Conservation (phyloP, 2,329 filamentous ascomycete genomes). For the Neofusicoccum parvum region DNA sequence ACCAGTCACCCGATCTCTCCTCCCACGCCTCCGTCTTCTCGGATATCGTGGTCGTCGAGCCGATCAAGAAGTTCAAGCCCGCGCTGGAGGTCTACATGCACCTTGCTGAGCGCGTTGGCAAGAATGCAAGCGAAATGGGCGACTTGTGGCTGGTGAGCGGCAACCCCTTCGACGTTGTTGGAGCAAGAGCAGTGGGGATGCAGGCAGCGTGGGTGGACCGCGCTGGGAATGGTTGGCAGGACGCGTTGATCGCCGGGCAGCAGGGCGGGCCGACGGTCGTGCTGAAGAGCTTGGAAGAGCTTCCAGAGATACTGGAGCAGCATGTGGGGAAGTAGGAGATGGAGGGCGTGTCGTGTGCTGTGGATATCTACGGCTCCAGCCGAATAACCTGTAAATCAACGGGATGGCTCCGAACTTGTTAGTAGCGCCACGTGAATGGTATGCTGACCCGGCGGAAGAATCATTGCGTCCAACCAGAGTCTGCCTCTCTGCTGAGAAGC, state of each 20-base stretch:
- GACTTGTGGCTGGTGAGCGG: conserved; percentile 70
- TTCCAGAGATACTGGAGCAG: conserved; percentile 46
- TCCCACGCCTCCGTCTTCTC: conserved; percentile 36
- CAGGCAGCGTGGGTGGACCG: conserved; percentile 70
- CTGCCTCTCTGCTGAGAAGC: neutral
- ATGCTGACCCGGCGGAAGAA: neutral
- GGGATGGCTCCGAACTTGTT: neutral
- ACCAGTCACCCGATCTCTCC: conserved; percentile 58
- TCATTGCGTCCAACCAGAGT: neutral
- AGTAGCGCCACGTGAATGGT: neutral
- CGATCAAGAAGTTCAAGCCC: conserved; percentile 65
- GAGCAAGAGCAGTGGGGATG: conserved; percentile 63
- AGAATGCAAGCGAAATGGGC: conserved; percentile 42
- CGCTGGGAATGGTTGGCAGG: conserved; percentile 64
- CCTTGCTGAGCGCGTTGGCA: conserved; percentile 55
- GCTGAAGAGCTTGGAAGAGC: conserved; percentile 59
- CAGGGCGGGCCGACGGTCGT: conserved; percentile 53
- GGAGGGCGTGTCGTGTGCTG: neutral
- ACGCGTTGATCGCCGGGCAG: conserved; percentile 55
- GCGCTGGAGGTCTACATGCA: conserved; percentile 63
- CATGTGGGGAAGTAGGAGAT: neutral
- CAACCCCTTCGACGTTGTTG: conserved; percentile 74
- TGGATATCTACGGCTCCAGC: neutral
- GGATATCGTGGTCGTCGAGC: conserved; percentile 62
- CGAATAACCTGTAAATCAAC: neutral